Evolutionary conservation across 495 filamentous ascomycete species (phyloP).

Genomic region (Penicillium robsamsonii): DNA sequence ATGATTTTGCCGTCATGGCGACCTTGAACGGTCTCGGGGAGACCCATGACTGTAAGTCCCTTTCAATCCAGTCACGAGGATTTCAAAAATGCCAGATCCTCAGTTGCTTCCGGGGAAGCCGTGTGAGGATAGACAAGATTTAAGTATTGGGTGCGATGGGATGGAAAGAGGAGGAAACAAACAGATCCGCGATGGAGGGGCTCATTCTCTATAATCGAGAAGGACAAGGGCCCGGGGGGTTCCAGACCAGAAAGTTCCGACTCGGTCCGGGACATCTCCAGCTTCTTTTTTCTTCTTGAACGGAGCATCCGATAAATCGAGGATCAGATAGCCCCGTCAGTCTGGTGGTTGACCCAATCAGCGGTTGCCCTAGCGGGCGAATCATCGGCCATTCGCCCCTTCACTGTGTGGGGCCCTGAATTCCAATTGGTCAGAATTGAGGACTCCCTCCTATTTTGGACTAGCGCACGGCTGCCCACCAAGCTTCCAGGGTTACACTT

Average conservation of each 20-base stretch:
- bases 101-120: neutral
- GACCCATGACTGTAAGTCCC: slow-evolving; percentile 4
- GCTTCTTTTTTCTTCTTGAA: slow-evolving; percentile 1
- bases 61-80: neutral
- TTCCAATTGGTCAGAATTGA: neutral
- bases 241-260: neutral
- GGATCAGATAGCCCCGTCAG: slow-evolving; percentile 8
- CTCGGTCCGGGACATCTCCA: neutral
- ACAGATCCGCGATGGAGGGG: neutral
- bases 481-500: neutral
- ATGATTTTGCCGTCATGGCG: neutral
- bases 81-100: neutral
- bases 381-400: neutral
- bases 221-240: neutral
- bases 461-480: neutral
- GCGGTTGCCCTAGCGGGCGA: neutral
- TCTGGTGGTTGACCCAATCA: slow-evolving; percentile 1
- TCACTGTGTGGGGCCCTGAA: neutral
- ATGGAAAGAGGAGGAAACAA: neutral
- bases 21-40: slow-evolving; percentile 1
- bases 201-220: neutral
- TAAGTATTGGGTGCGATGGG: neutral
- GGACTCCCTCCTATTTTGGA: neutral
- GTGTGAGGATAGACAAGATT: neutral
- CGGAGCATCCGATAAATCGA: slow-evolving; percentile 2